Percentiles rank a stretch among this genome's conserved stretches.
Conservation (phyloP, 371 early-diverging fungal genomes). For the Circinella umbellata region DNA sequence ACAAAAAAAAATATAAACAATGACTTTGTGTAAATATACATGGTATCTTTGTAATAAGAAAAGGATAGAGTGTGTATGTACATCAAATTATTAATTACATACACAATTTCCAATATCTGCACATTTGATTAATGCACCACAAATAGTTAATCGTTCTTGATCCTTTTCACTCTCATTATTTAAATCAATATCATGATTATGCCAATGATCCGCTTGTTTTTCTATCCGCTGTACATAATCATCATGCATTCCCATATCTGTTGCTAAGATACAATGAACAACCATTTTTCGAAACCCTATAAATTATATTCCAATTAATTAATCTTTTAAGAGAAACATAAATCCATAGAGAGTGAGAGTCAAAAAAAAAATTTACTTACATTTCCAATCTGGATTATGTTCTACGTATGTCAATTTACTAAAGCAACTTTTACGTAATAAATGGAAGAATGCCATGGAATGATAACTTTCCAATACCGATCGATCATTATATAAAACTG, state of each 20-base stretch:
- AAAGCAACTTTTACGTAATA: constrained; percentile 71
- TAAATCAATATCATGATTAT: constrained; percentile 27
- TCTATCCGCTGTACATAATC: constrained; percentile 75
- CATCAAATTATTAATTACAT: constrained; percentile 23
- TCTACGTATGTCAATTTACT: constrained; percentile 51
- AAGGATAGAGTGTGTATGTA: too few species aligned
- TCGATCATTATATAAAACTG: constrained; percentile 91
- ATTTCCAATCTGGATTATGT: constrained; percentile 30
- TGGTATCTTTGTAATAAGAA: too few species aligned
- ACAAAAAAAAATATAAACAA: not conserved
- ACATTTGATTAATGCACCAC: constrained; percentile 82
- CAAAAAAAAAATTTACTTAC: constrained; percentile 19
- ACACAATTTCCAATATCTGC: constrained; percentile 84
- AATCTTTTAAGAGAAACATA: too few species aligned
- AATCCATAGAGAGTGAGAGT: too few species aligned
- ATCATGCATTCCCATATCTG: constrained; percentile 86
- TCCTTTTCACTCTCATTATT: constrained; percentile 23
- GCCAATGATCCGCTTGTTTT: constrained; percentile 58
- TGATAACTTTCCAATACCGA: constrained; percentile 96
- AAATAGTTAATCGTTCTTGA: constrained; percentile 51
- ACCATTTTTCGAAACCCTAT: constrained; percentile 72
- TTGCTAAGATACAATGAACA: constrained; percentile 78
- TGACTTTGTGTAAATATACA: too few species aligned
- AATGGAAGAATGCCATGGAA: constrained; percentile 82
- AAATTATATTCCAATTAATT: not conserved